A percentile compares a stretch with the other conserved stretches of the same genome.
phyloP scores from a whole-genome alignment of 352 stramenopile genomes.

The Phytopythium sindhum region DNA sequence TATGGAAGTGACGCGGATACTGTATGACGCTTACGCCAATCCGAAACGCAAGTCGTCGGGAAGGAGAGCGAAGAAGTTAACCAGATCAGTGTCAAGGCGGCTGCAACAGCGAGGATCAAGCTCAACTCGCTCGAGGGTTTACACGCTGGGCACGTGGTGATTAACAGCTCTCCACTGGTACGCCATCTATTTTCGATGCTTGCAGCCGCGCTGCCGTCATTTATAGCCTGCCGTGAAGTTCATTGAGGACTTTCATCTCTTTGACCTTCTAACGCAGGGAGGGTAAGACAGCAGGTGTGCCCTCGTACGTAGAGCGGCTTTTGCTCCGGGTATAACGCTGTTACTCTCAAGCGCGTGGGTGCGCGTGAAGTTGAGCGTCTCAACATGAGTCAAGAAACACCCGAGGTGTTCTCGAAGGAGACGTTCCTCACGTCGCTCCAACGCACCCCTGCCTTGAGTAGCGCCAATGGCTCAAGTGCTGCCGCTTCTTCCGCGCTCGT shows the following conservation, averaged over 20 bases:
- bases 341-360: background rate
- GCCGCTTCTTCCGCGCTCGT: constrained; percentile 12
- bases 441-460: constrained; percentile 21
- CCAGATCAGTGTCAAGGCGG: background rate
- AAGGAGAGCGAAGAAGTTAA: background rate
- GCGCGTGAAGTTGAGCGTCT: background rate
- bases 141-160: background rate
- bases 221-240: background rate
- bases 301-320: no score
- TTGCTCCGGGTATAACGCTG: background rate
- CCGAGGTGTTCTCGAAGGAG: constrained; percentile 75
- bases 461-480: constrained; percentile 4
- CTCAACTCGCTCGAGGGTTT: background rate
- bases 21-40: background rate
- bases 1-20: no score
- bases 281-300: background rate
- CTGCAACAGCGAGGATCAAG: no score
- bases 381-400: constrained; percentile 49
- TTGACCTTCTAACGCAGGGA: background rate
- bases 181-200: background rate
- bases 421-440: constrained; percentile 77
- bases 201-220: background rate
- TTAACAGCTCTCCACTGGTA: background rate
- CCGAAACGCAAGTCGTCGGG: background rate
- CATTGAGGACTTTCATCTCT: background rate